Base-by-base conservation (phyloP, 306 rosid species). In the Gillenia trifoliata region DNA sequence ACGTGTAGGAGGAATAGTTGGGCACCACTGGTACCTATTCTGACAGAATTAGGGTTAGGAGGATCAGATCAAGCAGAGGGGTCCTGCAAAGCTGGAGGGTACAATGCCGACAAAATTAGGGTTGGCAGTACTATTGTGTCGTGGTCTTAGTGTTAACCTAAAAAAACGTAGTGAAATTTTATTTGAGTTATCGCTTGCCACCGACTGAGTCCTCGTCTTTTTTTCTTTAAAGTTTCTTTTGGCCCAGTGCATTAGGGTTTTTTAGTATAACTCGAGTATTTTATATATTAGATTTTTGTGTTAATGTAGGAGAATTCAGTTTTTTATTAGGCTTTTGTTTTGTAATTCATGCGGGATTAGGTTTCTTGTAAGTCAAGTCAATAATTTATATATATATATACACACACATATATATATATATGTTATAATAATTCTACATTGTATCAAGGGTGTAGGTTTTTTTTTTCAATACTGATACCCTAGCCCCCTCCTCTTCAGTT, bases 101-200 rank as follows among this genome's bases (percentile, higher is more conserved):
- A 60, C 59, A 60, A 72, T 72, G 40, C 76, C 68, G 76, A 72
- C 68, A 60, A 28, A 17, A 40, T 72, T 60, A 59, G 76, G 33
- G 28, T 20, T 19, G 68, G 56, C 57, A 41, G 30, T 20, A 29
- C 43, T 23, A 40, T 68, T 72, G 43, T 72, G 76, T 29, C 45
- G 30, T 26, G 43, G 22, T 60, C 43, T 64, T 41, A 28, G 12
- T 30, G 38, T 1, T 62, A 62, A 30, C 5, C 11, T 40, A 15
- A 15, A 45, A 5, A 23, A 59, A 26, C 64, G 15, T 25, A 59
- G 33, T 59, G 33, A 59, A 11, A 55, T 22, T 61, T 29, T 15
- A 3, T 20, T 36, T 15, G 20, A 29, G 11, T 29, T 16, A 62
- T 15, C 15, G 38, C 33, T 34, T 17, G 12, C 66, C 40, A 62